Evolutionary conservation across 2,329 filamentous ascomycete genomes (phyloP).

Genomic region (Fusarium sp.): DNA sequence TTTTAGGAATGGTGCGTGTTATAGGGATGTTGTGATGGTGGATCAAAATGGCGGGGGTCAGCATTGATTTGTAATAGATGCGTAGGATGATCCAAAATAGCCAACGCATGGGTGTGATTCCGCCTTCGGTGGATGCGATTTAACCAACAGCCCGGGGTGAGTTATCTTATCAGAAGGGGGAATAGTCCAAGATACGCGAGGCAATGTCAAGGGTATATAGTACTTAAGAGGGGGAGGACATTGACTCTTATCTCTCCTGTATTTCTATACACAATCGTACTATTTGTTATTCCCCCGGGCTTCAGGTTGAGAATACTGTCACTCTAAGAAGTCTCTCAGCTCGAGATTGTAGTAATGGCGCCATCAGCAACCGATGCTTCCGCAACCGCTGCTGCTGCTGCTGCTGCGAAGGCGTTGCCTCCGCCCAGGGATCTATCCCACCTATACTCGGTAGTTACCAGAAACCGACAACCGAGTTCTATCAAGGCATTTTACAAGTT

Average conservation of each 20-base stretch:
- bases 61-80: constrained; percentile 42
- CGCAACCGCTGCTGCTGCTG: constrained; percentile 5
- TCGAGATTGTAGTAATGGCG: constrained; percentile 25
- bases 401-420: constrained; percentile 22
- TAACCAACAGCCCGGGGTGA: constrained; percentile 14
- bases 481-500: constrained; percentile 90
- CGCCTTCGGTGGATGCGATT: constrained; percentile 35
- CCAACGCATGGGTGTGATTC: constrained; percentile 11
- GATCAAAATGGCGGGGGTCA: constrained; percentile 36
- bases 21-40: constrained; percentile 38
- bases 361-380: constrained; percentile 33
- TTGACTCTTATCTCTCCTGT: constrained; percentile 9
- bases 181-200: constrained; percentile 13
- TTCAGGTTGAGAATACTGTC: not conserved
- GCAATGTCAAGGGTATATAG: constrained; percentile 24
- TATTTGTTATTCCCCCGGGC: not conserved
- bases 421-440: constrained; percentile 79
- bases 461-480: constrained; percentile 68
- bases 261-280: constrained; percentile 8
- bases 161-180: constrained; percentile 7
- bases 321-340: constrained; percentile 1
- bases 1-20: constrained; percentile 22
- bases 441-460: constrained; percentile 76
- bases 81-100: not conserved
- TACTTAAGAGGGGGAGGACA: constrained; percentile 10